Percentiles rank a stretch among this genome's conserved stretches.
Evolutionary conservation across 2,329 filamentous ascomycete genomes (phyloP).

Genomic region (Pleurostoma richardsiae): DNA sequence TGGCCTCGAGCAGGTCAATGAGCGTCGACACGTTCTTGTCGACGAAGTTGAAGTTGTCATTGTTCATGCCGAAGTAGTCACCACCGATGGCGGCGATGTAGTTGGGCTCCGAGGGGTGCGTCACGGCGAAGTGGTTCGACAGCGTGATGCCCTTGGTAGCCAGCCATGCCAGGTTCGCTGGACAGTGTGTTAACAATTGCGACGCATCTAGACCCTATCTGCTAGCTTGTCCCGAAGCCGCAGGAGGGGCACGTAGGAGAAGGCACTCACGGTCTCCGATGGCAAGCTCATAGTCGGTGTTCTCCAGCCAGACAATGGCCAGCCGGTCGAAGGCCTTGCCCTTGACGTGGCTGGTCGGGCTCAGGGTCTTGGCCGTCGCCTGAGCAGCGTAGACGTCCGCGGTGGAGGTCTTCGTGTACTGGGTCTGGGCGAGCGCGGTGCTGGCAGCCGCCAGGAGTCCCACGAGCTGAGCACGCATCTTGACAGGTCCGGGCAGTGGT

Average conservation of each 20-base stretch:
- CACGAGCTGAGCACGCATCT: slow-evolving; percentile 6
- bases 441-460: slow-evolving; percentile 7
- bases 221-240: slow-evolving; percentile 9
- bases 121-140: slow-evolving; percentile 54
- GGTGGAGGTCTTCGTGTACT: slow-evolving; percentile 46
- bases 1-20: slow-evolving; percentile 63
- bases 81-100: slow-evolving; percentile 65
- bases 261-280: slow-evolving; percentile 52
- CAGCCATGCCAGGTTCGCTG: slow-evolving; percentile 49
- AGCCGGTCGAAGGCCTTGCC: slow-evolving; percentile 71
- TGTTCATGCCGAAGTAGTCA: slow-evolving; percentile 69
- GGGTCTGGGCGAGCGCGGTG: slow-evolving; percentile 16
- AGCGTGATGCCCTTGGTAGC: slow-evolving; percentile 59
- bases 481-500: background rate
- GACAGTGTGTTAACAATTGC: background rate
- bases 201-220: background rate
- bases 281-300: slow-evolving; percentile 64
- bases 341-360: slow-evolving; percentile 58
- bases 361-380: slow-evolving; percentile 55
- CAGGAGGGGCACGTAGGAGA: background rate
- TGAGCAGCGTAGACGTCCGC: slow-evolving; percentile 48
- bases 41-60: slow-evolving; percentile 58
- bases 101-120: slow-evolving; percentile 73
- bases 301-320: slow-evolving; percentile 72
- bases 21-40: slow-evolving; percentile 60